These are phyloP conservation scores for Xylaria sp. DNA, from an alignment of 2,329 filamentous ascomycete species.

Conservation along the genomic window DNA sequence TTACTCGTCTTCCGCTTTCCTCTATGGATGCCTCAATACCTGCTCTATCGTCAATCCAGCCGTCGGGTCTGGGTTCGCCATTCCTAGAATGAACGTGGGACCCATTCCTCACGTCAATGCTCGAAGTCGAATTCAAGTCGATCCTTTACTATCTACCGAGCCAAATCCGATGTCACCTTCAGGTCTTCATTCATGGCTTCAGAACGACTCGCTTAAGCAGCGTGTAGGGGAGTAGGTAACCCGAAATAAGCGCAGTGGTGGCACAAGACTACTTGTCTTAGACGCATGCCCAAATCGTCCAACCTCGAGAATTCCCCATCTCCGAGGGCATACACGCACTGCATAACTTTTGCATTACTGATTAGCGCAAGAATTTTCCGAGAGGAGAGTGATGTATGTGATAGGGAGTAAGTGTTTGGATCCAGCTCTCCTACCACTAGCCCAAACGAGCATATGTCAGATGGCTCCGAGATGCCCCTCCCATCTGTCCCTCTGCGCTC, in stretches of 20 bases:
- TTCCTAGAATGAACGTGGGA: slow-evolving; percentile 44
- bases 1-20: slow-evolving; percentile 6
- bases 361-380: background rate
- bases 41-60: slow-evolving; percentile 49
- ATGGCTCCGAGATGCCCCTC: slow-evolving; percentile 48
- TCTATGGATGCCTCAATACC: slow-evolving; percentile 45
- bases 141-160: slow-evolving; percentile 37
- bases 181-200: slow-evolving; percentile 44
- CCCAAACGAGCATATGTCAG: slow-evolving; percentile 52
- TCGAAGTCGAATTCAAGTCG: slow-evolving; percentile 46
- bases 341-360: slow-evolving; percentile 6
- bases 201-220: slow-evolving; percentile 46
- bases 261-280: slow-evolving; percentile 49
- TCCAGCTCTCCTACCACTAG: slow-evolving; percentile 48
- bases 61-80: slow-evolving; percentile 48
- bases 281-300: slow-evolving; percentile 32
- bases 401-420: slow-evolving; percentile 1
- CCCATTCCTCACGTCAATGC: slow-evolving; percentile 24
- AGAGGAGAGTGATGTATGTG: too few species aligned
- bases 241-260: slow-evolving; percentile 51
- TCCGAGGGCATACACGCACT: slow-evolving; percentile 54
- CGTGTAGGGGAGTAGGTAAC: slow-evolving; percentile 44
- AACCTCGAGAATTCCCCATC: slow-evolving; percentile 38
- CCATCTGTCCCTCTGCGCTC: slow-evolving; percentile 52
- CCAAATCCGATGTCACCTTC: slow-evolving; percentile 27